Evolutionary conservation across 805 yeast species (phyloP).

Genomic region (Starmerella roubikii): DNA sequence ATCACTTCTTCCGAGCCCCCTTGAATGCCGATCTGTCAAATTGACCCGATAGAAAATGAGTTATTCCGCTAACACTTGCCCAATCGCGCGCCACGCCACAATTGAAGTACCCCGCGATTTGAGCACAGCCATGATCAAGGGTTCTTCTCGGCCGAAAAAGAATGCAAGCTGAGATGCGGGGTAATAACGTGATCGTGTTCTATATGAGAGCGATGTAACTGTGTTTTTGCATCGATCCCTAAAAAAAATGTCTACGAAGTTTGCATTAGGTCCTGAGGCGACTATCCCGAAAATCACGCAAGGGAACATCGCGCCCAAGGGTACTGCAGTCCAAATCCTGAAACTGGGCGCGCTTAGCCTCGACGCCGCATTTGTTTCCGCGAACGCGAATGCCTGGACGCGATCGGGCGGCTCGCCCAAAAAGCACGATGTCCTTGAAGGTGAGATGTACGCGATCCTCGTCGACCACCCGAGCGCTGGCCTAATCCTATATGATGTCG

Average conservation of each 20-base stretch:
- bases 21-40: too few species aligned
- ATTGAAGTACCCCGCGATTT: too few species aligned
- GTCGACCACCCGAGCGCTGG: background rate
- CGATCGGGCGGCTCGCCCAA: background rate
- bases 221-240: too few species aligned
- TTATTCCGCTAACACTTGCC: too few species aligned
- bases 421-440: background rate
- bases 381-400: background rate
- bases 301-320: background rate
- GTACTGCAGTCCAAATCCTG: background rate
- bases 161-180: too few species aligned
- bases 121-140: too few species aligned
- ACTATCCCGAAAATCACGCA: background rate
- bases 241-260: background rate
- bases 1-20: too few species aligned
- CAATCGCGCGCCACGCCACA: too few species aligned
- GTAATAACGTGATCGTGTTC: too few species aligned
- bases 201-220: too few species aligned
- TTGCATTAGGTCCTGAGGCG: background rate
- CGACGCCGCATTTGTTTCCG: background rate
- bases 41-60: too few species aligned
- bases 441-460: background rate
- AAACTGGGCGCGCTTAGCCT: background rate
- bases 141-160: too few species aligned
- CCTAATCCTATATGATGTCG: background rate